Evolutionary conservation across 73 alveolate species (phyloP).

Genomic region (Blepharisma japonicum): DNA sequence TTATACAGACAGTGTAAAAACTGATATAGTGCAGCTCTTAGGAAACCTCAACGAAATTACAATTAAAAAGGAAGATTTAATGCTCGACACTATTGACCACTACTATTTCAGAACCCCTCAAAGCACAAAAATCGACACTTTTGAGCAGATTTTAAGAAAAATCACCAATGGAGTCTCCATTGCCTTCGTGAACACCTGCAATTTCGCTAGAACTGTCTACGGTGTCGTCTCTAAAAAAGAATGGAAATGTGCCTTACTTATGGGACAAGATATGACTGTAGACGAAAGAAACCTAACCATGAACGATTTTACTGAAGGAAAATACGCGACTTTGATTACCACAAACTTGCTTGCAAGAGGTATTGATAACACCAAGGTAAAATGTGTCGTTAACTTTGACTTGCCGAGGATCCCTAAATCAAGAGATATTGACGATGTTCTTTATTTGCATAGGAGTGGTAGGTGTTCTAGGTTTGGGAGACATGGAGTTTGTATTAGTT

Average conservation of each 20-base stretch:
- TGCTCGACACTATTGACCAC: conserved; percentile 49
- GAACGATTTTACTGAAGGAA: conserved; percentile 53
- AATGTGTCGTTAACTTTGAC: conserved; percentile 68
- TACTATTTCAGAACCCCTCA: conserved; percentile 30
- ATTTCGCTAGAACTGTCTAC: conserved; percentile 56
- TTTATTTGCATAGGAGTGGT: conserved; percentile 55
- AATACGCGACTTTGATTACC: conserved; percentile 51
- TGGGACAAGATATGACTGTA: conserved; percentile 59
- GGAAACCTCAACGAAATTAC: conserved; percentile 48
- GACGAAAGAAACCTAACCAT: conserved; percentile 66
- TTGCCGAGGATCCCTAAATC: conserved; percentile 39
- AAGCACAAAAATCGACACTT: conserved; percentile 38
- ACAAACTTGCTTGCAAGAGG: conserved; percentile 74
- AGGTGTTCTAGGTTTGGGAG: conserved; percentile 56
- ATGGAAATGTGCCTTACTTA: conserved; percentile 39
- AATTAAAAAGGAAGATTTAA: conserved; percentile 49
- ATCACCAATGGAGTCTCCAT: conserved; percentile 44
- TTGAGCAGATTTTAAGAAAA: conserved; percentile 41
- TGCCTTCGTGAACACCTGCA: conserved; percentile 63
- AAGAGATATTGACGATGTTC: not conserved
- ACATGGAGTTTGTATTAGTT: conserved; percentile 43
- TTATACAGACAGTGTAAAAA: conserved; percentile 31
- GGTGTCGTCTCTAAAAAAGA: conserved; percentile 40
- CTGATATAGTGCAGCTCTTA: conserved; percentile 33
- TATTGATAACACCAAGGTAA: conserved; percentile 58